Percentiles rank a stretch among this genome's conserved stretches.
These are phyloP conservation scores for Phytophthora cactorum DNA, from an alignment of 352 stramenopile genomes.

Conservation along the genomic window DNA sequence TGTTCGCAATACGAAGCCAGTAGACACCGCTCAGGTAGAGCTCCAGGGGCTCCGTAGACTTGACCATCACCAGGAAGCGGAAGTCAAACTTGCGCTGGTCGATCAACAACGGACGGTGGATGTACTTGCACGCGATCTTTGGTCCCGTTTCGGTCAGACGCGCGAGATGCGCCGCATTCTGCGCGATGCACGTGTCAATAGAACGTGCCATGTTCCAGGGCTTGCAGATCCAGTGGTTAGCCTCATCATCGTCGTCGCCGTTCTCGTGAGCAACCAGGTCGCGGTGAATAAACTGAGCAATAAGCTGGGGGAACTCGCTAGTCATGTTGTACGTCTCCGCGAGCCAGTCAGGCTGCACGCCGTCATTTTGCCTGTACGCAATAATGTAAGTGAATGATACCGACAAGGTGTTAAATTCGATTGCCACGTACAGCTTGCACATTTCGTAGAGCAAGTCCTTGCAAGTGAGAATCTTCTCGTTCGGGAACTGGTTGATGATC, in stretches of 20 bases:
- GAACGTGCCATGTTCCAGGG: conserved; percentile 70
- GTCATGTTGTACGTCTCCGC: conserved; percentile 66
- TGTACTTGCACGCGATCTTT: conserved; percentile 66
- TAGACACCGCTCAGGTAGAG: conserved; percentile 60
- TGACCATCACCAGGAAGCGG: conserved; percentile 65
- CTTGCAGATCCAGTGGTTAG: conserved; percentile 71
- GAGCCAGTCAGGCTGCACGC: conserved; percentile 47
- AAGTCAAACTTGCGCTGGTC: conserved; percentile 68
- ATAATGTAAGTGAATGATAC: conserved; percentile 3
- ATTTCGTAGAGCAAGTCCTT: conserved; percentile 71
- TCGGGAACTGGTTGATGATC: conserved; percentile 70
- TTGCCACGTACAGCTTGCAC: conserved; percentile 51
- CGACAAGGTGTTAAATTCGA: not conserved
- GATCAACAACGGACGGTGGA: conserved; percentile 58
- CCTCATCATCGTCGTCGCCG: conserved; percentile 41
- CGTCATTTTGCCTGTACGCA: conserved; percentile 43
- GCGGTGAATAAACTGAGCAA: conserved; percentile 51
- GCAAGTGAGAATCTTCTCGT: conserved; percentile 67
- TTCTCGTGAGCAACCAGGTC: conserved; percentile 37
- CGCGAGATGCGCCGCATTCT: conserved; percentile 51
- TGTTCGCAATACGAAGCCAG: conserved; percentile 64
- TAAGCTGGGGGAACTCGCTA: conserved; percentile 59
- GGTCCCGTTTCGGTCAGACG: conserved; percentile 56
- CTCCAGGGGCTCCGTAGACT: conserved; percentile 54
- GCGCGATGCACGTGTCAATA: conserved; percentile 59